Evolutionary conservation across 23 red algal species (phyloP).

Genomic region (Gracilaria gracilis): DNA sequence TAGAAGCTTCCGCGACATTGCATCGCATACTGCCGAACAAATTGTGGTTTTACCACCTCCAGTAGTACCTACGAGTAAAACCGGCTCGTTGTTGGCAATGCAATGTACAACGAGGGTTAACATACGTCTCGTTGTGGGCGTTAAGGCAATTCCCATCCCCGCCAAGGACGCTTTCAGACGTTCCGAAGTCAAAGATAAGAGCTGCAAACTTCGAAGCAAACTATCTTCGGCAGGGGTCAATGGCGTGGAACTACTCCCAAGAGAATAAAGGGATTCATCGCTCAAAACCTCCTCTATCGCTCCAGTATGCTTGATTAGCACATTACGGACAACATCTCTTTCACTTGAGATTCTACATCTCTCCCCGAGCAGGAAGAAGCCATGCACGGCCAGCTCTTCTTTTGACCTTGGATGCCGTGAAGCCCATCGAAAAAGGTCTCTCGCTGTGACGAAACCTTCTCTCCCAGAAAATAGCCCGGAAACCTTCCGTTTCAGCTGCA

Average conservation of each 20-base stretch:
- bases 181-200: constrained; percentile 4
- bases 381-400: constrained; percentile 77
- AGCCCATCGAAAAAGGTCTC: constrained; percentile 82
- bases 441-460: constrained; percentile 84
- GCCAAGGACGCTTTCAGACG: constrained; percentile 1
- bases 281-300: constrained; percentile 27
- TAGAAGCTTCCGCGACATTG: constrained; percentile 43
- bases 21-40: constrained; percentile 61
- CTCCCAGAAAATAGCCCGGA: constrained; percentile 82
- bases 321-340: constrained; percentile 60
- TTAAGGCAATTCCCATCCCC: constrained; percentile 55
- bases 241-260: neutral
- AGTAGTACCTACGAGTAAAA: constrained; percentile 92
- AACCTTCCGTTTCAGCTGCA: constrained; percentile 73
- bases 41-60: constrained; percentile 92
- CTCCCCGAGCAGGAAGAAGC: constrained; percentile 92
- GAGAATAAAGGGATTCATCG: constrained; percentile 51
- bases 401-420: constrained; percentile 50
- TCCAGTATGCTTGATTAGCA: constrained; percentile 45
- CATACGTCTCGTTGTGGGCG: constrained; percentile 70
- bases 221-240: constrained; percentile 13
- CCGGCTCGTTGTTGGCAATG: constrained; percentile 73
- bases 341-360: constrained; percentile 51
- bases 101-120: constrained; percentile 62
- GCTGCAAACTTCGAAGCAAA: constrained; percentile 30